Percentiles rank a stretch among this genome's conserved stretches.
These are phyloP conservation scores for Mycena rebaudengoi DNA, from an alignment of 768 basidiomycete genomes.

Conservation along the genomic window DNA sequence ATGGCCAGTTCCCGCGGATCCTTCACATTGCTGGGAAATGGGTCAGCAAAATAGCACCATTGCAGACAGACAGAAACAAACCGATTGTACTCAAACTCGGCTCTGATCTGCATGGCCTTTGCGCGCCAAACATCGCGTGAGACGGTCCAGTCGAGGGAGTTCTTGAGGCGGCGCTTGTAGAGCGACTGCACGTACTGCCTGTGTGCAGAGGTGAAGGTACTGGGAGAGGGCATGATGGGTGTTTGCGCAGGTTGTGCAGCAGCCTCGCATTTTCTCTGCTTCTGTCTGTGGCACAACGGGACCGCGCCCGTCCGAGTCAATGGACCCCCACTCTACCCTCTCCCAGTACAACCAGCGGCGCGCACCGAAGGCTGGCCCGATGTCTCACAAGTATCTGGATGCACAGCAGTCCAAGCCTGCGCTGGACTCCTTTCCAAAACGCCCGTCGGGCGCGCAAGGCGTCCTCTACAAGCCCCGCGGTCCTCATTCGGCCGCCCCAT, in stretches of 20 bases:
- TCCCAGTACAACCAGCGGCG: conserved; percentile 78
- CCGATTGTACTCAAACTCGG: conserved; percentile 95
- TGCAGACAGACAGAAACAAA: conserved; percentile 43
- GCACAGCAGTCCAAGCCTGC: conserved; percentile 44
- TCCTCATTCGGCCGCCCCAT: conserved; percentile 62
- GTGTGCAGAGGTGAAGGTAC: conserved; percentile 78
- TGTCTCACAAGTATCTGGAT: conserved; percentile 55
- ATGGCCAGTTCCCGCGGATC: conserved; percentile 84
- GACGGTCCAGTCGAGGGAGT: conserved; percentile 91
- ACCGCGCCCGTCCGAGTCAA: conserved; percentile 37
- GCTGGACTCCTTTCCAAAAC: conserved; percentile 54
- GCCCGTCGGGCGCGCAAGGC: conserved; percentile 41
- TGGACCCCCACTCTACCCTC: conserved; percentile 82
- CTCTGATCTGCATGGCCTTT: conserved; percentile 86
- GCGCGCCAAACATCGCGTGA: conserved; percentile 87
- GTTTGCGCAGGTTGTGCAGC: not conserved
- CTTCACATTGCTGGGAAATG: conserved; percentile 69
- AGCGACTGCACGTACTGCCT: conserved; percentile 90
- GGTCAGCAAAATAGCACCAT: not conserved
- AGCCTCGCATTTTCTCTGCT: conserved; percentile 16
- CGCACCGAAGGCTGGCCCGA: conserved; percentile 72
- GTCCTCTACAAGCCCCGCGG: conserved; percentile 33
- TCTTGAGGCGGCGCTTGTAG: conserved; percentile 87
- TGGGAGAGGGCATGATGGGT: conserved; percentile 29
- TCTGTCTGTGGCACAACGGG: conserved; percentile 14